Conservation (phyloP, 2,329 filamentous ascomycete genomes). For the Trichothecium sympodiale region DNA sequence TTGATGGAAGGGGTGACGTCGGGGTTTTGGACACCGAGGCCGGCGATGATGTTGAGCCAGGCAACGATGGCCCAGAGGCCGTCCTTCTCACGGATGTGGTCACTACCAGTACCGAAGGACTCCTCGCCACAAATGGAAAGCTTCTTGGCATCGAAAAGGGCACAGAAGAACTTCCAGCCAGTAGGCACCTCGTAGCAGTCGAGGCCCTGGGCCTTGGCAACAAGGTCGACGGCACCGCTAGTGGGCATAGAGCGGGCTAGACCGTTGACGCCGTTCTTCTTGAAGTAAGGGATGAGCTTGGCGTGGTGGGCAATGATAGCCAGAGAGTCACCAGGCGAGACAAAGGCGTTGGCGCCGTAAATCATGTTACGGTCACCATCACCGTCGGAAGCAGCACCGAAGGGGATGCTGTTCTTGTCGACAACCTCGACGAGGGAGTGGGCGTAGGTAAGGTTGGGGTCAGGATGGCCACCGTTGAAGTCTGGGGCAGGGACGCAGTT, state of each 20-base stretch:
- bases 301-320: slow-evolving; percentile 98
- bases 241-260: slow-evolving; percentile 97
- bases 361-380: slow-evolving; percentile 99
- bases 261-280: slow-evolving; percentile 91
- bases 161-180: slow-evolving; percentile 99
- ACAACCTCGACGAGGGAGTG: slow-evolving; percentile 90
- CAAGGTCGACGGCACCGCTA: slow-evolving; percentile 86
- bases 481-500: slow-evolving; percentile 89
- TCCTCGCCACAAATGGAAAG: slow-evolving; percentile 98
- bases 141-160: slow-evolving; percentile 87
- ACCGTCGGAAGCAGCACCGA: slow-evolving; percentile 91
- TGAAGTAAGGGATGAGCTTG: slow-evolving; percentile 94
- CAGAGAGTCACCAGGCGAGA: slow-evolving; percentile 92
- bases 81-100: slow-evolving; percentile 99
- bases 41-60: slow-evolving; percentile 98
- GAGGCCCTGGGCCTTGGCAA: slow-evolving; percentile 88
- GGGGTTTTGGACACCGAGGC: slow-evolving; percentile 72
- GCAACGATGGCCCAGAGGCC: slow-evolving; percentile 95
- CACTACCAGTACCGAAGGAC: slow-evolving; percentile 94
- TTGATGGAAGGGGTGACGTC: slow-evolving; percentile 81
- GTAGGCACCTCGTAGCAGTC: slow-evolving; percentile 94
- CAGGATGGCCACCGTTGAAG: slow-evolving; percentile 94
- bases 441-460: slow-evolving; percentile 95
- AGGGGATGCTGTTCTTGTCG: slow-evolving; percentile 83
- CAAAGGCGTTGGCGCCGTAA: slow-evolving; percentile 91